Evolutionary conservation across 495 filamentous ascomycete genomes (phyloP).

Genomic region (Chaetomium tenue): DNA sequence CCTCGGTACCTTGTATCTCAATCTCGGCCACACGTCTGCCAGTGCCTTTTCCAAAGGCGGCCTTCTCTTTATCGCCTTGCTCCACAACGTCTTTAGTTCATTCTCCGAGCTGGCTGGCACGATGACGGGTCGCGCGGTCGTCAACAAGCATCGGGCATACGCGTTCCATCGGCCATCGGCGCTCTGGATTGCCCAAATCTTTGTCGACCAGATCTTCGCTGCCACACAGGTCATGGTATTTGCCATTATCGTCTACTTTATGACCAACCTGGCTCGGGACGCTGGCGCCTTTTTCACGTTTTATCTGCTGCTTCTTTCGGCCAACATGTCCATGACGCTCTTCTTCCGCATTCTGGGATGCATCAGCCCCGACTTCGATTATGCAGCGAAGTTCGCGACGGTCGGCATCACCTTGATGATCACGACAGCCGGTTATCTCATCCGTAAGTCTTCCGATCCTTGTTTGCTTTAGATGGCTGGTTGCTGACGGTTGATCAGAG

Average conservation of each 20-base stretch:
- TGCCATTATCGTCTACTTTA: constrained; percentile 76
- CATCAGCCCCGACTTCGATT: constrained; percentile 79
- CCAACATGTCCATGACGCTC: constrained; percentile 74
- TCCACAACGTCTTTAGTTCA: constrained; percentile 79
- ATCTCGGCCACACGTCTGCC: constrained; percentile 61
- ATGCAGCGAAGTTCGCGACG: constrained; percentile 76
- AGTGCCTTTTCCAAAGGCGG: constrained; percentile 77
- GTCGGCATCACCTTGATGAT: constrained; percentile 76
- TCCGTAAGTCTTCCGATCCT: constrained; percentile 39
- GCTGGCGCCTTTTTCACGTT: constrained; percentile 81
- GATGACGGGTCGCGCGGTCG: constrained; percentile 69
- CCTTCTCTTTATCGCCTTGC: constrained; percentile 68
- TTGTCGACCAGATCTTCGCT: constrained; percentile 72
- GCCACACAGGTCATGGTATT: constrained; percentile 67
- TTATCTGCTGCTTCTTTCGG: constrained; percentile 64
- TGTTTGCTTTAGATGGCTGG: not conserved
- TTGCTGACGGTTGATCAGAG: constrained; percentile 30
- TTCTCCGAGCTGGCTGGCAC: constrained; percentile 69
- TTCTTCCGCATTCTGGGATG: constrained; percentile 78
- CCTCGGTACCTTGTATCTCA: constrained; percentile 73
- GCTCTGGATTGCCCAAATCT: constrained; percentile 75
- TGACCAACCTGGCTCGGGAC: constrained; percentile 63
- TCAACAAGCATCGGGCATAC: constrained; percentile 78
- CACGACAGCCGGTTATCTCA: constrained; percentile 74
- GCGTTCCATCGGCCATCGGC: constrained; percentile 77